Conservation (phyloP, 805 yeast genomes). For the Wickerhamomyces pijperi region DNA sequence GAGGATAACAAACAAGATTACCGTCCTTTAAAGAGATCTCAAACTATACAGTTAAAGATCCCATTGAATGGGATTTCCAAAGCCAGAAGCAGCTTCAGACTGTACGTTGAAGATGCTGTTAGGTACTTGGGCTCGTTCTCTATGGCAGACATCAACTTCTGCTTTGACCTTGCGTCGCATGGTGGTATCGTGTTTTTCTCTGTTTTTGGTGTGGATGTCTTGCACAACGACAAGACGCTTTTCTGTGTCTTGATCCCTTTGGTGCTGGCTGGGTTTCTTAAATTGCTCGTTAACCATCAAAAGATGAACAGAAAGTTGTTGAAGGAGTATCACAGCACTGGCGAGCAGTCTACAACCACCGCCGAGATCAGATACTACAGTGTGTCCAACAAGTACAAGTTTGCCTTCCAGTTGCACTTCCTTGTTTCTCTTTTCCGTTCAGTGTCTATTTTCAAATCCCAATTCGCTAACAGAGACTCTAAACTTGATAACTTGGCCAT, state of each 20-base stretch:
- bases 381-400: background rate
- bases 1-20: too few species aligned
- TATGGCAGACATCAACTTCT: background rate
- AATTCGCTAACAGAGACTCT: background rate
- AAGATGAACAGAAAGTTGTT: too few species aligned
- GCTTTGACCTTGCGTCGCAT: background rate
- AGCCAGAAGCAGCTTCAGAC: background rate
- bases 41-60: background rate
- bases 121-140: background rate
- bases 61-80: background rate
- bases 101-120: background rate
- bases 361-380: background rate
- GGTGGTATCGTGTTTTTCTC: background rate
- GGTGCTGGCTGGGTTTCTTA: background rate
- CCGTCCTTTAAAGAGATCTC: background rate
- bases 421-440: background rate
- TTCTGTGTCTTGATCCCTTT: background rate
- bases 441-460: background rate
- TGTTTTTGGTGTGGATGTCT: background rate
- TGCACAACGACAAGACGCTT: background rate
- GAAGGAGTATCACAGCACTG: background rate
- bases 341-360: too few species aligned
- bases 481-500: background rate
- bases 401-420: background rate
- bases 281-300: background rate